phyloP scores from a whole-genome alignment of 176 grass and related monocot genomes.

The Paspalum vaginatum region DNA sequence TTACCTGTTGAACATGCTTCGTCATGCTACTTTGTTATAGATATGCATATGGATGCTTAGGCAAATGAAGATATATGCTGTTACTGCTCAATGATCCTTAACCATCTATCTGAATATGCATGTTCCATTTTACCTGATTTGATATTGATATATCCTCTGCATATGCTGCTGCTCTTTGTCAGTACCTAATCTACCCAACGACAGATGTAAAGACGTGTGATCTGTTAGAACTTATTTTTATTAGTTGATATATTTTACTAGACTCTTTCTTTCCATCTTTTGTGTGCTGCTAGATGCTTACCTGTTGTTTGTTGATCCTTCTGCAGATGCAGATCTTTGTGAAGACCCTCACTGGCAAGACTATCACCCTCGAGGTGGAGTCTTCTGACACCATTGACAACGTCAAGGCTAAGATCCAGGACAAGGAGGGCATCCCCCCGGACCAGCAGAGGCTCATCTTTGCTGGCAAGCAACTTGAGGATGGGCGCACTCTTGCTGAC shows the following conservation, averaged over 20 bases:
- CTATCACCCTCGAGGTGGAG: conserved; percentile 66
- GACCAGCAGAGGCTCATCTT: conserved; percentile 69
- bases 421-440: conserved; percentile 67
- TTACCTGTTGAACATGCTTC: too few relatives aligned
- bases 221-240: neutral
- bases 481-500: conserved; percentile 52
- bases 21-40: too few relatives aligned
- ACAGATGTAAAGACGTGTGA: neutral
- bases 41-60: too few relatives aligned
- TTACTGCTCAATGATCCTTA: neutral
- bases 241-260: neutral
- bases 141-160: neutral
- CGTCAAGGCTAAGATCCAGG: conserved; percentile 75
- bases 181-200: neutral
- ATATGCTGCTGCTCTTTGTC: neutral
- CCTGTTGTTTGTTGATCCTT: neutral
- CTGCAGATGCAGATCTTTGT: conserved; percentile 67
- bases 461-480: conserved; percentile 67
- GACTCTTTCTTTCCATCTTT: neutral
- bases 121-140: neutral
- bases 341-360: conserved; percentile 57
- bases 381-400: conserved; percentile 60
- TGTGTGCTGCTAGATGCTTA: neutral
- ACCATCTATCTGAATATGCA: neutral
- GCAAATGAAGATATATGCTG: neutral